Evolutionary conservation across 371 early-diverging fungal species (phyloP).

Genomic region (Batkoa obscura): DNA sequence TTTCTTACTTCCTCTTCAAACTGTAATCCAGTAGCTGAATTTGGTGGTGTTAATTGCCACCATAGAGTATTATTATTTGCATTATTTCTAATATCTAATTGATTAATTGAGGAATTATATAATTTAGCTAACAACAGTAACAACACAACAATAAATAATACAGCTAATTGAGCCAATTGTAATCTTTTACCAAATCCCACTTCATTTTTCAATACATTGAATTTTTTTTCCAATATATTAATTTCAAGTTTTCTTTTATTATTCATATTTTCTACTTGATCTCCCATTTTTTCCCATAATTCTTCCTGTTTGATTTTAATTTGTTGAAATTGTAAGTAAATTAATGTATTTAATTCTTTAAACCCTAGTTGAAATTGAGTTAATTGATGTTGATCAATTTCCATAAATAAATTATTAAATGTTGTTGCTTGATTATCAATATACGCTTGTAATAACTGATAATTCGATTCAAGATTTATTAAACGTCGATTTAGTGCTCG

Average conservation of each 20-base stretch:
- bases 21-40: too few species aligned
- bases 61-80: too few species aligned
- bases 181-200: background rate
- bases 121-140: background rate
- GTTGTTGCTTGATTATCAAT: background rate
- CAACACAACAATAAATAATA: slow-evolving; percentile 1
- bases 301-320: background rate
- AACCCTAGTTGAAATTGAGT: background rate
- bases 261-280: background rate
- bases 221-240: background rate
- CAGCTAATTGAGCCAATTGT: background rate
- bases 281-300: background rate
- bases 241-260: background rate
- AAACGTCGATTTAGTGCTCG: slow-evolving; percentile 9
- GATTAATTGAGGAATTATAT: background rate
- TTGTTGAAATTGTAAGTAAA: background rate
- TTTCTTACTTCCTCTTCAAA: too few species aligned
- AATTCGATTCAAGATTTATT: background rate
- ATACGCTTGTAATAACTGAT: background rate
- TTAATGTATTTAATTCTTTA: background rate
- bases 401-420: background rate
- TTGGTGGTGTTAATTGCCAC: too few species aligned
- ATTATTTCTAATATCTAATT: too few species aligned
- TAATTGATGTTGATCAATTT: background rate
- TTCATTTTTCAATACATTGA: background rate